These are phyloP conservation scores for Leccinum solheimii DNA, from an alignment of 1,284 basidiomycete species.

Conservation along the genomic window DNA sequence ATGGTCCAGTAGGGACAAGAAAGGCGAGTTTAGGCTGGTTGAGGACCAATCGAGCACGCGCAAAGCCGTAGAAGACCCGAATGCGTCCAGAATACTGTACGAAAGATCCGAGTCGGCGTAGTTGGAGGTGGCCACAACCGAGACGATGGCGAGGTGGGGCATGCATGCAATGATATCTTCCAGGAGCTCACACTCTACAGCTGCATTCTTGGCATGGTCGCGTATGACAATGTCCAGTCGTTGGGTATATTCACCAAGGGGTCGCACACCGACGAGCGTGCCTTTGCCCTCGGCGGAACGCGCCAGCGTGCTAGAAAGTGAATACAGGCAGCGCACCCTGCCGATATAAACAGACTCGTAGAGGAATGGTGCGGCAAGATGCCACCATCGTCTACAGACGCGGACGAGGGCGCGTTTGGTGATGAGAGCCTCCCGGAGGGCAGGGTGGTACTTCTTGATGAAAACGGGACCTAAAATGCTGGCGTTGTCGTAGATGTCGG, in stretches of 20 bases:
- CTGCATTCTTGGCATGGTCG: conserved; percentile 13
- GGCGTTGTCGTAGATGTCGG: conserved; percentile 27
- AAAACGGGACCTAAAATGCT: conserved; percentile 12
- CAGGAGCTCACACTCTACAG: conserved; percentile 12
- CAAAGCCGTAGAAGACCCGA: conserved; percentile 15
- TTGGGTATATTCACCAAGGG: conserved; percentile 33
- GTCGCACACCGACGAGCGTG: conserved; percentile 8
- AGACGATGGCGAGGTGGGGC: conserved; percentile 32
- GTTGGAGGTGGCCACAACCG: conserved; percentile 16
- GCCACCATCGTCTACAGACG: conserved; percentile 42
- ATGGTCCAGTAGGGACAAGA: background rate
- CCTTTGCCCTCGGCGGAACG: conserved; percentile 12
- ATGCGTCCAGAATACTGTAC: conserved; percentile 16
- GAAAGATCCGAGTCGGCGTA: background rate
- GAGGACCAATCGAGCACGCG: conserved; percentile 26
- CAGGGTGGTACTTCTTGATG: conserved; percentile 7
- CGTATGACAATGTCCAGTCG: conserved; percentile 38
- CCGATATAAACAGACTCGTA: conserved; percentile 36
- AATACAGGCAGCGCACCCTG: conserved; percentile 22
- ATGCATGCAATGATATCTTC: conserved; percentile 28
- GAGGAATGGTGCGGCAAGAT: conserved; percentile 33
- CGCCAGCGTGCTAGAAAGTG: conserved; percentile 27
- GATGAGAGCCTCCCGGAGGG: conserved; percentile 24
- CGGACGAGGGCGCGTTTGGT: conserved; percentile 38
- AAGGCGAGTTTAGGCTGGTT: background rate